Evolutionary conservation across 345 rosid genomes (phyloP).

Genomic region (Euphorbia peplus): DNA sequence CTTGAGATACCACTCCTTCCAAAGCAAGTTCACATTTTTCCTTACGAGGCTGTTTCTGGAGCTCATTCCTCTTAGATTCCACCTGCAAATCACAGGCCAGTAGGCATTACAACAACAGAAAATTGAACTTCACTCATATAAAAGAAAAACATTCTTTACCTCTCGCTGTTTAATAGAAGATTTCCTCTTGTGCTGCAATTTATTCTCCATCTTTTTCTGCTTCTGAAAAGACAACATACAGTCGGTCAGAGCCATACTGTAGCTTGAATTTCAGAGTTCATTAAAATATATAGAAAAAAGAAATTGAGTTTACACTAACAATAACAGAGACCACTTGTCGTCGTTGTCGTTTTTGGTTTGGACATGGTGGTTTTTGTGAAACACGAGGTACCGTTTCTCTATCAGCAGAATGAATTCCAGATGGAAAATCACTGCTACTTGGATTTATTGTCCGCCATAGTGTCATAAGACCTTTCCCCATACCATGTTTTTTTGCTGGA

Average conservation of each 20-base stretch:
- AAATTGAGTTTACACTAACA: slow-evolving; percentile 40
- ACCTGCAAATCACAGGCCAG: slow-evolving; percentile 43
- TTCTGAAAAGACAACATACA: slow-evolving; percentile 35
- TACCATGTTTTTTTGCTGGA: slow-evolving; percentile 68
- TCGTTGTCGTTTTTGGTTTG: slow-evolving; percentile 38
- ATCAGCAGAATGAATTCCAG: slow-evolving; percentile 43
- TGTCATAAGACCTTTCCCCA: slow-evolving; percentile 97
- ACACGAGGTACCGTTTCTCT: slow-evolving; percentile 23
- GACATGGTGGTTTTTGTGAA: slow-evolving; percentile 32
- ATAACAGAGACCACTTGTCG: slow-evolving; percentile 42
- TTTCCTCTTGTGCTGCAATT: slow-evolving; percentile 49
- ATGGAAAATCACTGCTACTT: slow-evolving; percentile 45
- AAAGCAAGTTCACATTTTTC: slow-evolving; percentile 71
- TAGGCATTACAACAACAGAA: slow-evolving; percentile 12
- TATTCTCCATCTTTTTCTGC: slow-evolving; percentile 55
- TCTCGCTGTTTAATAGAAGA: slow-evolving; percentile 42
- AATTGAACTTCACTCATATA: slow-evolving; percentile 18
- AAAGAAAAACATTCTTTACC: slow-evolving; percentile 36
- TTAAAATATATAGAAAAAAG: slow-evolving; percentile 1
- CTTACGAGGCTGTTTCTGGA: slow-evolving; percentile 30
- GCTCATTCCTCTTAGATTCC: slow-evolving; percentile 32
- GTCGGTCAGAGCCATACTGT: slow-evolving; percentile 24
- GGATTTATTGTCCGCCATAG: slow-evolving; percentile 79
- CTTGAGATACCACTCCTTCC: slow-evolving; percentile 39
- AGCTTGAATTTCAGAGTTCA: slow-evolving; percentile 9